Evolutionary conservation across 495 filamentous ascomycete genomes (phyloP).

Genomic region (Penicillium silybi): DNA sequence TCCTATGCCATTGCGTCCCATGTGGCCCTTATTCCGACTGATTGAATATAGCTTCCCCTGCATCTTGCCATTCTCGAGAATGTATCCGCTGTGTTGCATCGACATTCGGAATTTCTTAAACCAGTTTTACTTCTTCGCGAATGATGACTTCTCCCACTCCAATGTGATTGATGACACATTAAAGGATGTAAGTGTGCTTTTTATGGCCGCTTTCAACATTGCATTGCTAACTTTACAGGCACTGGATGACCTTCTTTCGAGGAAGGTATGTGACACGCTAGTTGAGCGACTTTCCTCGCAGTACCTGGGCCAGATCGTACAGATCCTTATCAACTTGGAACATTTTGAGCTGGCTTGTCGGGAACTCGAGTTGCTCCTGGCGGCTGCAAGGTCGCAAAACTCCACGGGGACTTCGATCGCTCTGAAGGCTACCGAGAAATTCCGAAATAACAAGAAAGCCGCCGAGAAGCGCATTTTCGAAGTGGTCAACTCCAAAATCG

Average conservation of each 20-base stretch:
- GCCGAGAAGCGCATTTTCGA: conserved; percentile 98
- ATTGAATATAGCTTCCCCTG: conserved; percentile 66
- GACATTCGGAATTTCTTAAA: conserved; percentile 95
- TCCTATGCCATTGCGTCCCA: conserved; percentile 3
- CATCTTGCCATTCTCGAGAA: conserved; percentile 93
- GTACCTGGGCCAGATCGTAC: conserved; percentile 94
- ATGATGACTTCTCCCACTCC: conserved; percentile 87
- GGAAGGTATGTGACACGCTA: conserved; percentile 84
- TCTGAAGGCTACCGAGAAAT: conserved; percentile 77
- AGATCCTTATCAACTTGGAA: conserved; percentile 95
- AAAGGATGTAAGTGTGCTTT: conserved; percentile 52
- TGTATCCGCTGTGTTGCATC: conserved; percentile 98
- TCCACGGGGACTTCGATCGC: conserved; percentile 68
- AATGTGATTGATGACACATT: conserved; percentile 85
- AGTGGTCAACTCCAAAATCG: conserved; percentile 97
- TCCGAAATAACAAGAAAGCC: conserved; percentile 85
- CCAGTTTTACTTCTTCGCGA: conserved; percentile 93
- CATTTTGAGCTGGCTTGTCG: conserved; percentile 92
- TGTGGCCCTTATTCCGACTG: conserved; percentile 6
- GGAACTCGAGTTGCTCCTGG: conserved; percentile 79
- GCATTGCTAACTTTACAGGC: conserved; percentile 40
- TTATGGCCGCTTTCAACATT: neutral
- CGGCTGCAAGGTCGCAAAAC: conserved; percentile 72
- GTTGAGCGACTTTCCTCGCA: conserved; percentile 86
- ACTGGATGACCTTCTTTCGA: conserved; percentile 85